Base-by-base conservation (phyloP, 208 protist genomes). In the Phytomonas serpens region DNA sequence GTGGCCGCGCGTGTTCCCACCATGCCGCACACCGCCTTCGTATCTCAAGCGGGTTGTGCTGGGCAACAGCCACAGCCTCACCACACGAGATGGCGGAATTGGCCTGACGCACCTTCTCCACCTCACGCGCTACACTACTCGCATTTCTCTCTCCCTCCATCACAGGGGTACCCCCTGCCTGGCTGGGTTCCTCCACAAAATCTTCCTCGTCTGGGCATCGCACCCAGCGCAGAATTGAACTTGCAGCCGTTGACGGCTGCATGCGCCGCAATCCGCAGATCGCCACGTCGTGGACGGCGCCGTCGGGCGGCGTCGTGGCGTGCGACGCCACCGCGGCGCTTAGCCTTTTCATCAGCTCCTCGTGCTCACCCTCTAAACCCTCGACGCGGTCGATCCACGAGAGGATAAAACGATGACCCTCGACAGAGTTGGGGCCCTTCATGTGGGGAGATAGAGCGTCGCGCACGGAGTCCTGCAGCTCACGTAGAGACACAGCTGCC, bases 371-470 rank as follows among this genome's bases (percentile, higher is more conserved):
- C 67, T 93, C 87, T 3, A 89, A 33, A 5, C 67, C 66, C 64
- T 93, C 85, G 40, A 90, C 33, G 42, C 63, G 38, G 65, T 90
- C 80, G 31, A 93, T 87, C 85, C 87, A 93, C 27, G 1, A 23
- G 0, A 64, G 64, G 29, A 77, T 7, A 52, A 52, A 52, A 52
- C 42, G 42, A 52, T 16, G 71, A 10, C 13, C 68, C 61, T 13
- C 64, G 52, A 23, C 9, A 34, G 13, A 52, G 1, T 10, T 47
- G 67, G 36, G 34, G 3, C n/a, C 34, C 5, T 36, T 33, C 13
- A 29, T 31, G 6, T 69, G 27, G 52, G 47, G 19, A 16, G 14
- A 30, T 32, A 71, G 27, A 2, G 57, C 14, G 57, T 68, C 57
- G 30, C 19, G 29, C 37, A 79, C 51, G 16, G 34, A 29, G 19